Conservation (phyloP, 2,329 filamentous ascomycete species). For the Lasiodiplodia hormozganensis region DNA sequence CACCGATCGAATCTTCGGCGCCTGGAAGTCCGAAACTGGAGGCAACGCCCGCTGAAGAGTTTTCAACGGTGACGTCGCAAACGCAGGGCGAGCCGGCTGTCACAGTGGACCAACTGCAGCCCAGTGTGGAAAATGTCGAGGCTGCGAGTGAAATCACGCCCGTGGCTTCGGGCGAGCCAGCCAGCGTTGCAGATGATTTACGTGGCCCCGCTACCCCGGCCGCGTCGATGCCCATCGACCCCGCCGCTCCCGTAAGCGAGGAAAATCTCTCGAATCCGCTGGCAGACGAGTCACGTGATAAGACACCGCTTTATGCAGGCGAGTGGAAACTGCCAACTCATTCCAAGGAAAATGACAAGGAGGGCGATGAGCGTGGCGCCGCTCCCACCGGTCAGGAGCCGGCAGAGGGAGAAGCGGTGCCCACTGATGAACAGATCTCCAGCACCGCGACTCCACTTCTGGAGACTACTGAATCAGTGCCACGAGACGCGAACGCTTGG, state of each 20-base stretch:
- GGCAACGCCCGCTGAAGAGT: neutral
- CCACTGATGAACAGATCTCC: slow-evolving; percentile 14
- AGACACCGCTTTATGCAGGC: slow-evolving; percentile 18
- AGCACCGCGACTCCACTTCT: slow-evolving; percentile 1
- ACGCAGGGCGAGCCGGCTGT: slow-evolving; percentile 2
- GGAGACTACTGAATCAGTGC: slow-evolving; percentile 9
- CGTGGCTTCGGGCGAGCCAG: neutral
- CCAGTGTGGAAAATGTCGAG: neutral
- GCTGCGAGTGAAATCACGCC: slow-evolving; percentile 2
- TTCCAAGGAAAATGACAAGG: slow-evolving; percentile 7
- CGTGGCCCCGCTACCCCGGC: slow-evolving; percentile 18
- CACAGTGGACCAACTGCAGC: slow-evolving; percentile 7
- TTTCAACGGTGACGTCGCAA: neutral
- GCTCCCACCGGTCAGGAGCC: neutral
- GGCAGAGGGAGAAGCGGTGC: neutral
- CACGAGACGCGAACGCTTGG: slow-evolving; percentile 1
- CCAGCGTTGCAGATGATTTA: slow-evolving; percentile 10
- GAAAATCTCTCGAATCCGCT: slow-evolving; percentile 12
- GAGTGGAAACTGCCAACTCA: slow-evolving; percentile 27
- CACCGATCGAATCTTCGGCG: slow-evolving; percentile 10
- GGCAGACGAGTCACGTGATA: slow-evolving; percentile 5
- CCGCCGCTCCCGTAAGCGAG: slow-evolving; percentile 17
- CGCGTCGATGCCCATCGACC: neutral
- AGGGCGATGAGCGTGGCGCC: slow-evolving; percentile 18
- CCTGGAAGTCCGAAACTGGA: slow-evolving; percentile 5